phyloP scores from a whole-genome alignment of 208 protist genomes.

The Zelonia costaricensis region DNA sequence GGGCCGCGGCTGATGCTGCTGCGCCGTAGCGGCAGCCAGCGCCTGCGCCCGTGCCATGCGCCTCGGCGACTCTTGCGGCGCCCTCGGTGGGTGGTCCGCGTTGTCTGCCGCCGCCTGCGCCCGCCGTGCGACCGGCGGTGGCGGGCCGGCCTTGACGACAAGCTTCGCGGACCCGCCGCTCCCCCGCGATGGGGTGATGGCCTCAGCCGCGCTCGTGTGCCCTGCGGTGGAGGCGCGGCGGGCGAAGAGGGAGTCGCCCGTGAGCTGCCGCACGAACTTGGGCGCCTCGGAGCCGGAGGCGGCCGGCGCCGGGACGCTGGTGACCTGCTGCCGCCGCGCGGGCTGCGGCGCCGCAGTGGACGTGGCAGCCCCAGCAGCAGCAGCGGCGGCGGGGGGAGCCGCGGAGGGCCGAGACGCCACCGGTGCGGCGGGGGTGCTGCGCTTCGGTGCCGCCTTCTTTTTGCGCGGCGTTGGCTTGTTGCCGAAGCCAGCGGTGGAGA shows the following conservation, averaged over 20 bases:
- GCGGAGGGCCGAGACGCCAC: neutral
- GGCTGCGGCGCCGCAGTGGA: neutral
- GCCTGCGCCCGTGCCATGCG: constrained; percentile 7
- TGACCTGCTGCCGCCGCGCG: constrained; percentile 13
- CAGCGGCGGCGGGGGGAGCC: neutral
- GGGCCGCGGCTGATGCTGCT: neutral
- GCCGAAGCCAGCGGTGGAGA: constrained; percentile 22
- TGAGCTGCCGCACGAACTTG: constrained; percentile 21
- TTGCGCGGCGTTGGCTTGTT: constrained; percentile 13
- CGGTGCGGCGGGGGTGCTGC: neutral
- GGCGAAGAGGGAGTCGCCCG: neutral
- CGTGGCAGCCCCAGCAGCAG: neutral
- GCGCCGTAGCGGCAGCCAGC: neutral
- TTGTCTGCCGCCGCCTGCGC: constrained; percentile 18
- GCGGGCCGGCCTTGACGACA: constrained; percentile 21
- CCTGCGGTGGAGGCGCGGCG: constrained; percentile 6
- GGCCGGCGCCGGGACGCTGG: constrained; percentile 5
- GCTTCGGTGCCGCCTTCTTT: constrained; percentile 8
- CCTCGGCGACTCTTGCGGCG: constrained; percentile 18
- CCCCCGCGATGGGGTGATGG: neutral
- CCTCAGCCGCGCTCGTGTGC: constrained; percentile 6
- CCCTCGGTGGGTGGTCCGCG: neutral
- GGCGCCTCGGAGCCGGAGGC: neutral
- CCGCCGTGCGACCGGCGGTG: constrained; percentile 5
- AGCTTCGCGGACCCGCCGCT: constrained; percentile 11